A percentile compares a stretch with the other conserved stretches of the same genome.
These are phyloP conservation scores for Zasmidium angulare DNA, from an alignment of 2,329 filamentous ascomycete genomes.

Conservation along the genomic window DNA sequence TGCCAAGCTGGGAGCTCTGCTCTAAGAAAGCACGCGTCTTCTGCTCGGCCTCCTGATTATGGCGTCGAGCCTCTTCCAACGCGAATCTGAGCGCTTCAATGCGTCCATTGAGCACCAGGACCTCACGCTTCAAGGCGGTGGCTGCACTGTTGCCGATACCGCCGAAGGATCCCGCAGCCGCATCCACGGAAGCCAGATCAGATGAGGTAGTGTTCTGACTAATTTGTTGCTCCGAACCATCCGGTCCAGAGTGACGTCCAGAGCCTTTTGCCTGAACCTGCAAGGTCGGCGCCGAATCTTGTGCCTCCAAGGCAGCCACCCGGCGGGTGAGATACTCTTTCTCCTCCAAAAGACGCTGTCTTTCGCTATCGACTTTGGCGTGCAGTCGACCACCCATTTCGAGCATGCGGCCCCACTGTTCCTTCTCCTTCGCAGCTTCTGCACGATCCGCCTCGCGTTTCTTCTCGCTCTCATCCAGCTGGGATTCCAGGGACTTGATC, in stretches of 20 bases:
- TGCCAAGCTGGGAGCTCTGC: slow-evolving; percentile 10
- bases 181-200: neutral
- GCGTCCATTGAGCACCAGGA: slow-evolving; percentile 13
- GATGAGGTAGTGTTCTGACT: neutral
- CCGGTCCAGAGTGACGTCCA: neutral
- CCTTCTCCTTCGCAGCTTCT: slow-evolving; percentile 44
- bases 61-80: slow-evolving; percentile 12
- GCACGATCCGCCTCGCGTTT: slow-evolving; percentile 49
- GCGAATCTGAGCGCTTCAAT: slow-evolving; percentile 13
- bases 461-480: slow-evolving; percentile 50
- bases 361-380: slow-evolving; percentile 43
- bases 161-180: neutral
- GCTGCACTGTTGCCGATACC: neutral
- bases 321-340: slow-evolving; percentile 33
- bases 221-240: neutral
- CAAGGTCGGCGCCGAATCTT: neutral
- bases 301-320: slow-evolving; percentile 11
- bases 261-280: neutral
- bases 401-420: slow-evolving; percentile 53
- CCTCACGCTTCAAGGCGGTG: slow-evolving; percentile 11
- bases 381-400: slow-evolving; percentile 51
- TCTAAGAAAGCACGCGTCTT: slow-evolving; percentile 11
- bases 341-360: slow-evolving; percentile 43
- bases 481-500: slow-evolving; percentile 47
- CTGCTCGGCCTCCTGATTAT: slow-evolving; percentile 12